phyloP scores from a whole-genome alignment of 1,284 basidiomycete species.

The Cutaneotrichosporon arboriforme region DNA sequence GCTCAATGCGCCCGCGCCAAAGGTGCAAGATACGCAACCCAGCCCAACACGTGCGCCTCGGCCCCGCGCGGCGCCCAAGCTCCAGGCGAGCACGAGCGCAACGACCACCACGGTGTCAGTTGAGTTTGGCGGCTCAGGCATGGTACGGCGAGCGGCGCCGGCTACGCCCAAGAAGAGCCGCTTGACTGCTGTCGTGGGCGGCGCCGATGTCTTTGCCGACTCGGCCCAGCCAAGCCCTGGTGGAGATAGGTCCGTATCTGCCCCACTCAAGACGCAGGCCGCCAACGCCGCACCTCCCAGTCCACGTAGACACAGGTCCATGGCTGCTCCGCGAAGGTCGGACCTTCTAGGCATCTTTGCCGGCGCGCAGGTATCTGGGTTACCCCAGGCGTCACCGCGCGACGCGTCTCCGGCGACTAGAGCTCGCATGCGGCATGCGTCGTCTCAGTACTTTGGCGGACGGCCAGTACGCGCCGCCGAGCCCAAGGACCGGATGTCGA shows the following conservation, averaged over 20 bases:
- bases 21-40: slow-evolving; percentile 14
- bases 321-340: slow-evolving; percentile 23
- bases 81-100: slow-evolving; percentile 71
- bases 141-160: slow-evolving; percentile 61
- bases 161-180: slow-evolving; percentile 40
- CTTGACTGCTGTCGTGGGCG: background rate
- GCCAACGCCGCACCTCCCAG: background rate
- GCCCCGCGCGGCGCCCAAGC: slow-evolving; percentile 60
- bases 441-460: slow-evolving; percentile 32
- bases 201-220: background rate
- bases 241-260: background rate
- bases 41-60: slow-evolving; percentile 10
- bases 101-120: slow-evolving; percentile 86
- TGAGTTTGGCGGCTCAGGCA: slow-evolving; percentile 73
- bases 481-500: slow-evolving; percentile 50
- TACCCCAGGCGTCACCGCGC: too few relatives aligned
- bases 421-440: slow-evolving; percentile 27
- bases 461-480: slow-evolving; percentile 13
- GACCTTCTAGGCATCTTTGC: slow-evolving; percentile 68
- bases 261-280: background rate
- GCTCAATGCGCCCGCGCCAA: slow-evolving; percentile 34
- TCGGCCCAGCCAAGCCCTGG: too few relatives aligned
- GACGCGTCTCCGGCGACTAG: background rate
- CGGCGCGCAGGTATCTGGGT: slow-evolving; percentile 55
- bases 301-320: slow-evolving; percentile 1